Evolutionary conservation across 306 rosid species (phyloP).

Genomic region (Trichosanthes truncata): DNA sequence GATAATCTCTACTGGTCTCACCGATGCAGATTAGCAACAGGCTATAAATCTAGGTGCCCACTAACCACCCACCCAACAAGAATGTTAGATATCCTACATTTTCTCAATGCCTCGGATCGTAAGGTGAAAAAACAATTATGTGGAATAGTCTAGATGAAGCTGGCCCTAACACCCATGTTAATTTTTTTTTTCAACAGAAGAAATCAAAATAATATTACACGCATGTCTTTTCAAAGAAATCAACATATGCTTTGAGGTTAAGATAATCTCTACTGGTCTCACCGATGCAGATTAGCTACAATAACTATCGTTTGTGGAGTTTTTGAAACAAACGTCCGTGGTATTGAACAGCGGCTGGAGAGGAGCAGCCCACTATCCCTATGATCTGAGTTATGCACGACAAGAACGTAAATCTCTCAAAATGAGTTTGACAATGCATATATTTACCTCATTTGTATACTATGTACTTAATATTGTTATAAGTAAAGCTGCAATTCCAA

Average conservation of each 20-base stretch:
- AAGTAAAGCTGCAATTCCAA: neutral
- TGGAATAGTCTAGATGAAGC: neutral
- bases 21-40: neutral
- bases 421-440: neutral
- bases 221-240: too few species aligned
- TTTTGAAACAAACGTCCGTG: neutral
- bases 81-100: too few species aligned
- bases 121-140: neutral
- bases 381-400: neutral
- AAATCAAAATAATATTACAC: too few species aligned
- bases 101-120: too few species aligned
- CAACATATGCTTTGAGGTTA: too few species aligned
- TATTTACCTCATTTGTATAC: neutral
- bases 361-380: neutral
- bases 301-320: neutral
- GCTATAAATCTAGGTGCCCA: too few species aligned
- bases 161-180: neutral
- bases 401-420: neutral
- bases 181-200: neutral
- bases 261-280: too few species aligned
- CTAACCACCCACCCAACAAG: too few species aligned
- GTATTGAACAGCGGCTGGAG: neutral
- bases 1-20: too few species aligned
- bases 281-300: neutral
- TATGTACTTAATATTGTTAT: too few species aligned